These are phyloP conservation scores for Lenwebbia sp. DNA, from an alignment of 345 rosid species.

Conservation along the genomic window DNA sequence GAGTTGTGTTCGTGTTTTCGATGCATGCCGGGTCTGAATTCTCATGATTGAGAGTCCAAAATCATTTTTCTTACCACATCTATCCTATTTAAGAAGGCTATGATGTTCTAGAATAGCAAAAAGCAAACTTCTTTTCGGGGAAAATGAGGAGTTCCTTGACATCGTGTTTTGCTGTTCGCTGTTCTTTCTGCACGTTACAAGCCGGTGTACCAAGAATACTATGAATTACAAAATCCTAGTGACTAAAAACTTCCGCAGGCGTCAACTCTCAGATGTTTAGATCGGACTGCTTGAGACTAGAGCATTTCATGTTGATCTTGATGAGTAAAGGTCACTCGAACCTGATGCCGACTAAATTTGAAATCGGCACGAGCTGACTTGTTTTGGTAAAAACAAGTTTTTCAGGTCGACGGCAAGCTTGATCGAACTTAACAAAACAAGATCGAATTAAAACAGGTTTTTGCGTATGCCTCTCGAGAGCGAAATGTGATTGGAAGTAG, in stretches of 20 bases:
- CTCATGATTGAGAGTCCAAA: background rate
- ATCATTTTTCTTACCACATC: background rate
- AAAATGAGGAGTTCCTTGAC: background rate
- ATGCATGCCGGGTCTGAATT: background rate
- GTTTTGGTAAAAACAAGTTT: too few relatives aligned
- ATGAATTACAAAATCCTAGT: background rate
- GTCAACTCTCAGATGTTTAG: background rate
- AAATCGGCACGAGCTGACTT: too few relatives aligned
- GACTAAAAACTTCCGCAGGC: background rate
- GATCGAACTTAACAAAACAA: too few relatives aligned
- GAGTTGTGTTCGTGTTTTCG: background rate
- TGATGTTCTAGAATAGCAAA: too few relatives aligned
- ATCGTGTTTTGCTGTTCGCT: background rate
- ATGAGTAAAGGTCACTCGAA: background rate
- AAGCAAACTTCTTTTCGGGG: too few relatives aligned
- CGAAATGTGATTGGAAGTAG: too few relatives aligned
- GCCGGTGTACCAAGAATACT: too few relatives aligned
- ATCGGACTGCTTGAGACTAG: background rate
- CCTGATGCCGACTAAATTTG: too few relatives aligned
- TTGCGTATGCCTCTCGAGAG: too few relatives aligned
- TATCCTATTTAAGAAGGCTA: background rate
- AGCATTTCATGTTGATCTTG: background rate
- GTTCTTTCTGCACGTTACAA: background rate
- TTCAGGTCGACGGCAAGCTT: too few relatives aligned
- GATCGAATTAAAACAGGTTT: too few relatives aligned